These are phyloP conservation scores for Amylostereum chailletii DNA, from an alignment of 1,284 basidiomycete genomes.

Conservation along the genomic window DNA sequence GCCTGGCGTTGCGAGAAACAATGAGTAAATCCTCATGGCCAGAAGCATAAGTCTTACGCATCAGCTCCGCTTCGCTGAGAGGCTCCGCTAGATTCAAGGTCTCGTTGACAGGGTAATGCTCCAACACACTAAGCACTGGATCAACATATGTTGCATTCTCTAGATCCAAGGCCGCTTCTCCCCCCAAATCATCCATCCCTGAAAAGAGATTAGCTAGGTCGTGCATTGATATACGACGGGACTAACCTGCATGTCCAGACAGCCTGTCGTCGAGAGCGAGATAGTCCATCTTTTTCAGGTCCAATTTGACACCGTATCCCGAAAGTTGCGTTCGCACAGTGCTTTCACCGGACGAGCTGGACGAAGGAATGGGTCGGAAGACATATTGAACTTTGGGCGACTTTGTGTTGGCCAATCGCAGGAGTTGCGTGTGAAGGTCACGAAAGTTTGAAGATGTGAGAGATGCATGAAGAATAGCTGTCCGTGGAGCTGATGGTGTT, in stretches of 20 bases:
- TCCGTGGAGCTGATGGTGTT: constrained; percentile 33
- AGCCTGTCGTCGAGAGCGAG: constrained; percentile 84
- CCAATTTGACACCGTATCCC: constrained; percentile 88
- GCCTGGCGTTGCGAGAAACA: constrained; percentile 26
- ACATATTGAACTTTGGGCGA: constrained; percentile 59
- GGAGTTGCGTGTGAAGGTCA: constrained; percentile 58
- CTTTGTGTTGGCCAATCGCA: constrained; percentile 35
- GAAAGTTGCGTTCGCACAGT: constrained; percentile 45
- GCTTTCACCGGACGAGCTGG: constrained; percentile 9
- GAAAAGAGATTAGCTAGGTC: neutral
- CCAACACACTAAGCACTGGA: constrained; percentile 39
- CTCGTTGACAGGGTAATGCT: constrained; percentile 45
- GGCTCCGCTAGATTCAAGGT: constrained; percentile 45
- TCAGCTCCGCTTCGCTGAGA: constrained; percentile 56
- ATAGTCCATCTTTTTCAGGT: constrained; percentile 97
- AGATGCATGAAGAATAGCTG: constrained; percentile 71
- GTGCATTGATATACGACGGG: neutral
- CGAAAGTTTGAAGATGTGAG: constrained; percentile 52
- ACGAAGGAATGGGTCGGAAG: constrained; percentile 57
- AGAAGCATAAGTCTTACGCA: constrained; percentile 10
- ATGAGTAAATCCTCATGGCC: constrained; percentile 25
- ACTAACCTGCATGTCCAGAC: constrained; percentile 15
- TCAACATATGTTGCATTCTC: constrained; percentile 26
- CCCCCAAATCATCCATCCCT: constrained; percentile 10
- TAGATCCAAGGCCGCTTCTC: constrained; percentile 15